These are phyloP conservation scores for Ogataea wickerhamii DNA, from an alignment of 805 yeast species.

Conservation along the genomic window DNA sequence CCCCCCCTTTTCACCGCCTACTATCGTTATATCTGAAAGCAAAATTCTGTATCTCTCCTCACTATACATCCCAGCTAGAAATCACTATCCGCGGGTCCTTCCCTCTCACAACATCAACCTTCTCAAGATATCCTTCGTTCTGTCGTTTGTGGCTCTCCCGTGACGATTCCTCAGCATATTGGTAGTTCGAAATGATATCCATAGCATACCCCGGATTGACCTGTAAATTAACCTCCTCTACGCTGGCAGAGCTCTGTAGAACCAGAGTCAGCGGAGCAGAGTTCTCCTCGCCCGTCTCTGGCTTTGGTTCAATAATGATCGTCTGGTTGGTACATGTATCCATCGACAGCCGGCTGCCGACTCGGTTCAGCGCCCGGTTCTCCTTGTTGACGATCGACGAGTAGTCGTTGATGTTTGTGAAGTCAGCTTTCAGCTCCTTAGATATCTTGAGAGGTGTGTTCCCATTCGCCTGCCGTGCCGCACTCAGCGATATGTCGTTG, in stretches of 20 bases:
- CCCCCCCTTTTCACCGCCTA: too few relatives aligned
- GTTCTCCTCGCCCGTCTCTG: conserved; percentile 7
- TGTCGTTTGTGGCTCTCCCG: conserved; percentile 1
- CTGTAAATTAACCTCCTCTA: conserved; percentile 4
- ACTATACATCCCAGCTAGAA: conserved; percentile 2
- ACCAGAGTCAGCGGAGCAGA: conserved; percentile 18
- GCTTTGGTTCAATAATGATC: conserved; percentile 18
- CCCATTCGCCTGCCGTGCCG: conserved; percentile 38
- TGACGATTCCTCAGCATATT: conserved; percentile 12
- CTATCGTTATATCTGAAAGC: too few relatives aligned
- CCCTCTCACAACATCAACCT: conserved; percentile 2
- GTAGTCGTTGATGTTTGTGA: conserved; percentile 13
- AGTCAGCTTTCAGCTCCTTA: conserved; percentile 14
- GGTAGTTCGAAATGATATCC: conserved; percentile 19
- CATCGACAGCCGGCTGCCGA: conserved; percentile 6
- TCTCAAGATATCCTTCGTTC: neutral
- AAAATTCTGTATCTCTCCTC: too few relatives aligned
- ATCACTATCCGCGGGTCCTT: conserved; percentile 1
- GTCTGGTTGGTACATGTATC: conserved; percentile 17
- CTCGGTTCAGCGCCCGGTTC: conserved; percentile 11
- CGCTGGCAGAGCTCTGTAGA: conserved; percentile 12
- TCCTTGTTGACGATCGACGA: conserved; percentile 17
- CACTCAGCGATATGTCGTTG: conserved; percentile 37
- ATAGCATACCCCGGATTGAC: conserved; percentile 17
- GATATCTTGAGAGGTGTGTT: conserved; percentile 6